Evolutionary conservation across 2,329 filamentous ascomycete species (phyloP).

Genomic region (Trematosphaeria pertusa): DNA sequence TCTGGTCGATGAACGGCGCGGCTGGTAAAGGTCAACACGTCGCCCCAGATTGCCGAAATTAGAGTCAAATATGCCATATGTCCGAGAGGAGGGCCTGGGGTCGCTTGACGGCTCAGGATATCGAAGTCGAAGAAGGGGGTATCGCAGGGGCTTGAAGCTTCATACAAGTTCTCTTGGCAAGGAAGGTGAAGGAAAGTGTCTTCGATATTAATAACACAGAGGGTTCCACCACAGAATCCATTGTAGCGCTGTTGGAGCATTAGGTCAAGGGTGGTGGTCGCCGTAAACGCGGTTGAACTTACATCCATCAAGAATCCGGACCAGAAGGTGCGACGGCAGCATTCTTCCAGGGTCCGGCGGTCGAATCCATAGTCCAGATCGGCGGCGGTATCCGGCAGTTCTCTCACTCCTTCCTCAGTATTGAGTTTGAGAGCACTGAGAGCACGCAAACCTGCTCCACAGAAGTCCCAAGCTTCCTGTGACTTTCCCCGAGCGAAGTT

Average conservation of each 20-base stretch:
- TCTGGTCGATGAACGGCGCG: conserved; percentile 56
- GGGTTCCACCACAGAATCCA: conserved; percentile 59
- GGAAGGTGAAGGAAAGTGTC: conserved; percentile 73
- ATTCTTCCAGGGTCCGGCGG: conserved; percentile 67
- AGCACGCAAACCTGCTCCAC: conserved; percentile 66
- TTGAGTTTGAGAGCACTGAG: conserved; percentile 69
- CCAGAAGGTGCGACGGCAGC: conserved; percentile 75
- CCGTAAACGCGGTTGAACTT: conserved; percentile 46
- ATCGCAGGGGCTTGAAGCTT: conserved; percentile 63
- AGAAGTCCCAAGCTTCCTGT: conserved; percentile 68
- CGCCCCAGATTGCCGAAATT: conserved; percentile 70
- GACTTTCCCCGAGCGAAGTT: conserved; percentile 68
- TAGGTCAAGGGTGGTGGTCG: conserved; percentile 40
- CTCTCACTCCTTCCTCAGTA: conserved; percentile 61
- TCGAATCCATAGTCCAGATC: conserved; percentile 65
- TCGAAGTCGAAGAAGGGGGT: conserved; percentile 68
- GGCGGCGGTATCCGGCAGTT: conserved; percentile 53
- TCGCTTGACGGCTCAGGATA: conserved; percentile 48
- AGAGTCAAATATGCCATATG: conserved; percentile 68
- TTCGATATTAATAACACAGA: conserved; percentile 65
- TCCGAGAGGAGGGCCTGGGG: conserved; percentile 47
- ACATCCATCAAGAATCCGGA: conserved; percentile 73
- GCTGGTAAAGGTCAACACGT: conserved; percentile 67
- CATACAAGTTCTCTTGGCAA: conserved; percentile 66
- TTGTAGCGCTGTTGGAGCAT: conserved; percentile 60